phyloP scores from a whole-genome alignment of 768 basidiomycete species.

The Suillus occidentalis region DNA sequence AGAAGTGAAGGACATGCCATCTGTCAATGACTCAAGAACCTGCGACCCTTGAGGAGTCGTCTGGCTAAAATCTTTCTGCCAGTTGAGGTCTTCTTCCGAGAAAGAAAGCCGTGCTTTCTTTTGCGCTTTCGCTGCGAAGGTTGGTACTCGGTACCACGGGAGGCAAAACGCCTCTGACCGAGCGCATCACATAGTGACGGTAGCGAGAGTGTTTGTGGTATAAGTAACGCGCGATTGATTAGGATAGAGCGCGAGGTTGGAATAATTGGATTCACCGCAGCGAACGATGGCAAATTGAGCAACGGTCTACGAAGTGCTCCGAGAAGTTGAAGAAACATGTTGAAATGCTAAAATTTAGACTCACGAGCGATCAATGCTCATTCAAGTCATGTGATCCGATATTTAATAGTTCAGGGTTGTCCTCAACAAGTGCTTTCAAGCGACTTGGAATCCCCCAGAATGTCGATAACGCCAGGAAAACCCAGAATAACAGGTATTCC shows the following conservation, averaged over 20 bases:
- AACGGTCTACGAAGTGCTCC: slow-evolving; percentile 2
- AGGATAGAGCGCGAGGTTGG: background rate
- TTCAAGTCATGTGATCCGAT: slow-evolving; percentile 7
- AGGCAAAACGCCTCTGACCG: slow-evolving; percentile 46
- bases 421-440: background rate
- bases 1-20: slow-evolving; percentile 14
- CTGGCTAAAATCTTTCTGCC: slow-evolving; percentile 74
- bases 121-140: slow-evolving; percentile 94
- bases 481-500: slow-evolving; percentile 44
- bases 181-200: slow-evolving; percentile 1
- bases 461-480: slow-evolving; percentile 47
- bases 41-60: slow-evolving; percentile 73
- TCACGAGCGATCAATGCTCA: background rate
- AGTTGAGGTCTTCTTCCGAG: slow-evolving; percentile 62
- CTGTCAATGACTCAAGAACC: slow-evolving; percentile 73
- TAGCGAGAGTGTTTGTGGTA: slow-evolving; percentile 8
- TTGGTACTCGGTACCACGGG: slow-evolving; percentile 90
- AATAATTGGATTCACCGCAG: background rate
- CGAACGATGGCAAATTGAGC: background rate
- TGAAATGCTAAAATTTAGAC: background rate
- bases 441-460: slow-evolving; percentile 12
- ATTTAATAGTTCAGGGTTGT: slow-evolving; percentile 2
- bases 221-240: slow-evolving; percentile 17
- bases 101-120: slow-evolving; percentile 89
- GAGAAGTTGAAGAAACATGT: slow-evolving; percentile 3